Base-by-base conservation (phyloP, 2,329 filamentous ascomycete genomes). In the Diaporthe caulivora region DNA sequence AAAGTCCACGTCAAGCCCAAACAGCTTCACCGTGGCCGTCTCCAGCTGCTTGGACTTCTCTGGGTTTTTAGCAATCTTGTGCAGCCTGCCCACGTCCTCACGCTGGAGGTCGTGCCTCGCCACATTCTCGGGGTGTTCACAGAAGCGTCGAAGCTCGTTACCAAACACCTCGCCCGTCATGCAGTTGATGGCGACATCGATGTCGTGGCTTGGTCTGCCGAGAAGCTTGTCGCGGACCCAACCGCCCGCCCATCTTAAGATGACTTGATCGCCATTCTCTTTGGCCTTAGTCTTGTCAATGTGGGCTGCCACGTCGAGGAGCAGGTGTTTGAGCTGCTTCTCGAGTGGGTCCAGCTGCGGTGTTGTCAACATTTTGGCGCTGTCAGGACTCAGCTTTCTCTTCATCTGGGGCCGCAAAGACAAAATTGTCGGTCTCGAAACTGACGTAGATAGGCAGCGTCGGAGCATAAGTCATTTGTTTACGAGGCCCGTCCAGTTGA, bases 11-110 rank as follows among this genome's bases (percentile, higher is more conserved):
- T 98, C 96, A 64, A 97, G 88, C 0, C 93, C 95, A 79, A 98
- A 92, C 73, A 98, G 91, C 76, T 89, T 93, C 31, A 94, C 95
- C 13, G 95, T 97, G 64, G 95, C 94, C 0, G 96, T 98, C 83
- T 97, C 96, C 18, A 98, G 89, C 80, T 98, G 94, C 84, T 98
- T 98, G 26, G 95, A 98, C 84, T 98, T 98, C 79, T 98, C 95
- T 0, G 95, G 96, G 81, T 98, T 98, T 72, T 93, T 93, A 69
- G 93, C 92, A 77, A 98, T 96, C 82, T 95, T 97, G 86, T 98
- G 93, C 42, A 98, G 87, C 76, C 90, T 92, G 65, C 93, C 92
- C 70, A 97, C 87, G 72, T 92, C 92, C 69, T 88, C 88, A 24
- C 83, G 80, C 40, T 81, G 81, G 64, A 92, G 86, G 13, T 83